A percentile compares a stretch with the other conserved stretches of the same genome.
These are phyloP conservation scores for Hemileccinum impolitum DNA, from an alignment of 768 basidiomycete species.

Conservation along the genomic window DNA sequence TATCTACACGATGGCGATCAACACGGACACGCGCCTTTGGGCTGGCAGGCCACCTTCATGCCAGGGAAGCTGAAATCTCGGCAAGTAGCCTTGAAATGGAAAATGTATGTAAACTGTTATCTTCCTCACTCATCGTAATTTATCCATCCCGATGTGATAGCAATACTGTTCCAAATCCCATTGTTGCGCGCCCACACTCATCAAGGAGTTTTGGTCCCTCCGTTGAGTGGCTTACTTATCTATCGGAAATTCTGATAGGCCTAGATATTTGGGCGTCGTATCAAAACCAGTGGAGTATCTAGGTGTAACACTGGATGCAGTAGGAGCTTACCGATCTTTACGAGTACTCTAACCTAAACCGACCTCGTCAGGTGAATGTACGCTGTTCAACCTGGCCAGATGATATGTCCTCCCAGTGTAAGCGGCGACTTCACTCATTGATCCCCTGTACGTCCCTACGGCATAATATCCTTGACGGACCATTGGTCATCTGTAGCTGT, in stretches of 20 bases:
- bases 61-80: not conserved
- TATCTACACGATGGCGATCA: conserved; percentile 23
- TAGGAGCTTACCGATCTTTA: conserved; percentile 5
- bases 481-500: conserved; percentile 7
- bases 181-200: not conserved
- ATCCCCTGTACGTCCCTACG: conserved; percentile 15
- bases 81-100: conserved; percentile 9
- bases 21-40: conserved; percentile 20
- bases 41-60: conserved; percentile 9
- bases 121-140: conserved; percentile 3
- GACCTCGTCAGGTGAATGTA: conserved; percentile 1
- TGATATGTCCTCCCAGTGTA: conserved; percentile 1
- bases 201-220: not conserved
- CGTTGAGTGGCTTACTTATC: not conserved
- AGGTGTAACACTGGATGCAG: not conserved
- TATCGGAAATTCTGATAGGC: not conserved
- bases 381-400: not conserved
- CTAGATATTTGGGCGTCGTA: not conserved
- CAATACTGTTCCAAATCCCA: not conserved
- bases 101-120: conserved; percentile 3
- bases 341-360: conserved; percentile 1
- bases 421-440: conserved; percentile 5
- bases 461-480: not conserved
- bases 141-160: conserved; percentile 22
- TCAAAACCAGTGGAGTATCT: not conserved